A percentile compares a stretch with the other conserved stretches of the same genome.
Evolutionary conservation across 768 basidiomycete genomes (phyloP).

Genomic region (Saitozyma podzolica): DNA sequence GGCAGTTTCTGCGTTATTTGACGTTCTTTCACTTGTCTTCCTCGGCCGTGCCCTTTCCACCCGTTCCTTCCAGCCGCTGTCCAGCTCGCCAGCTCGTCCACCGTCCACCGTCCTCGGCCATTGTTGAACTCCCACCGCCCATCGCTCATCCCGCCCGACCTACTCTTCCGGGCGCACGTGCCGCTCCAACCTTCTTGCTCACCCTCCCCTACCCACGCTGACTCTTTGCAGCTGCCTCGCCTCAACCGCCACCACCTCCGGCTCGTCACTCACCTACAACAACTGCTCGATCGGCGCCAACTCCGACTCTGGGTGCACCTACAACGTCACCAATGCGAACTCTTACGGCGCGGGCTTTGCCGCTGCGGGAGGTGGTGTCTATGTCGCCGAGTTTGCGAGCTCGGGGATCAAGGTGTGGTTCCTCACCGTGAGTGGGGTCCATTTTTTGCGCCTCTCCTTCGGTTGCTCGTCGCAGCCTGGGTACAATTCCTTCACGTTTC

Average conservation of each 20-base stretch:
- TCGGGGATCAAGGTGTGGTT: constrained; percentile 63
- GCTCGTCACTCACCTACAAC: constrained; percentile 49
- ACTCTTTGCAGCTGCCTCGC: constrained; percentile 54
- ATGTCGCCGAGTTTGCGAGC: constrained; percentile 69
- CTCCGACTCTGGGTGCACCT: constrained; percentile 64
- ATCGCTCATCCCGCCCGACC: too few relatives aligned
- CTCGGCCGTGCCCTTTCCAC: too few relatives aligned
- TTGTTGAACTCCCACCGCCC: too few relatives aligned
- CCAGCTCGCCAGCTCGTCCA: too few relatives aligned
- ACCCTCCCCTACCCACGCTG: too few relatives aligned
- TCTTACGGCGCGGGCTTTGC: constrained; percentile 72
- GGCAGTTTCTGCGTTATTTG: too few relatives aligned
- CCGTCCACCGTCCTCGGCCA: too few relatives aligned
- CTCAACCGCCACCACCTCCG: constrained; percentile 11
- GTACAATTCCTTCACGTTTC: too few relatives aligned
- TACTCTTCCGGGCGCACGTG: too few relatives aligned
- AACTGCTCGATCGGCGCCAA: constrained; percentile 58
- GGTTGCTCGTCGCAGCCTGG: background rate
- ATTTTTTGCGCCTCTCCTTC: background rate
- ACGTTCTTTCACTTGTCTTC: background rate
- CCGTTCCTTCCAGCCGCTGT: too few relatives aligned
- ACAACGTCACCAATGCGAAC: constrained; percentile 59
- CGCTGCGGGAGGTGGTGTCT: constrained; percentile 68
- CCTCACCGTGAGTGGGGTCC: constrained; percentile 55
- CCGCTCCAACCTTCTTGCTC: too few relatives aligned